Percentiles rank a stretch among this genome's conserved stretches.
These are phyloP conservation scores for Diaporthe humulicola DNA, from an alignment of 2,329 filamentous ascomycete genomes.

Conservation along the genomic window DNA sequence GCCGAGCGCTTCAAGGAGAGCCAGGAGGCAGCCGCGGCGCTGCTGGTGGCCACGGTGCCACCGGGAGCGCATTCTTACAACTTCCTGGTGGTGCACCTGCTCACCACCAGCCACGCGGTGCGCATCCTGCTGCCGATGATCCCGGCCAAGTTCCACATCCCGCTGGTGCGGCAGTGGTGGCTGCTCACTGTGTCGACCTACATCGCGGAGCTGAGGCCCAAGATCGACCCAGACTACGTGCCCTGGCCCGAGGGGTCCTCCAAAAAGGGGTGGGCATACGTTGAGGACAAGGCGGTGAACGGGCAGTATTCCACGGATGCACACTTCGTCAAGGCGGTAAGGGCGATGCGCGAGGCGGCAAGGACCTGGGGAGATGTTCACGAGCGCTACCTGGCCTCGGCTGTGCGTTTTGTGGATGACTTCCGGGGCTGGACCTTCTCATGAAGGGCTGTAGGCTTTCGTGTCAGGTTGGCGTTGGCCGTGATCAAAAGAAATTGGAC, in stretches of 20 bases:
- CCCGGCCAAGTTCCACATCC: slow-evolving; percentile 78
- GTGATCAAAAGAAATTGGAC: background rate
- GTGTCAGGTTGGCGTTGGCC: slow-evolving; percentile 9
- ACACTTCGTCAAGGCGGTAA: slow-evolving; percentile 86
- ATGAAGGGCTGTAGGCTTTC: slow-evolving; percentile 2
- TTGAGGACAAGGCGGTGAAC: slow-evolving; percentile 78
- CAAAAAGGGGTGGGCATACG: slow-evolving; percentile 81
- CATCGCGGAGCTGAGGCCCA: slow-evolving; percentile 79
- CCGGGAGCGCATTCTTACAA: slow-evolving; percentile 77
- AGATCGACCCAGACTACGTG: slow-evolving; percentile 76
- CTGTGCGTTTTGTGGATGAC: slow-evolving; percentile 79
- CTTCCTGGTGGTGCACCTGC: slow-evolving; percentile 84
- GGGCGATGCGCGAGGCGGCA: slow-evolving; percentile 81
- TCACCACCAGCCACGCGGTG: slow-evolving; percentile 90
- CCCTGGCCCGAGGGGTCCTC: slow-evolving; percentile 66
- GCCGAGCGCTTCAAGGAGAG: slow-evolving; percentile 81
- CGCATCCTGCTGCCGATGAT: slow-evolving; percentile 86
- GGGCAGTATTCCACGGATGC: slow-evolving; percentile 78
- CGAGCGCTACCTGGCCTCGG: slow-evolving; percentile 75
- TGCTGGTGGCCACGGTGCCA: slow-evolving; percentile 73
- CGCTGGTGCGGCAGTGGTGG: slow-evolving; percentile 90
- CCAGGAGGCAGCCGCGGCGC: slow-evolving; percentile 70
- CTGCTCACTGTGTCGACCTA: slow-evolving; percentile 84
- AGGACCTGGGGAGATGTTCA: slow-evolving; percentile 81
- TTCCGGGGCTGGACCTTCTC: slow-evolving; percentile 75